Evolutionary conservation across 2,329 filamentous ascomycete genomes (phyloP), one percentile per base, ranked within the genome.

Genomic region (Allantophomopsis lycopodina): DNA sequence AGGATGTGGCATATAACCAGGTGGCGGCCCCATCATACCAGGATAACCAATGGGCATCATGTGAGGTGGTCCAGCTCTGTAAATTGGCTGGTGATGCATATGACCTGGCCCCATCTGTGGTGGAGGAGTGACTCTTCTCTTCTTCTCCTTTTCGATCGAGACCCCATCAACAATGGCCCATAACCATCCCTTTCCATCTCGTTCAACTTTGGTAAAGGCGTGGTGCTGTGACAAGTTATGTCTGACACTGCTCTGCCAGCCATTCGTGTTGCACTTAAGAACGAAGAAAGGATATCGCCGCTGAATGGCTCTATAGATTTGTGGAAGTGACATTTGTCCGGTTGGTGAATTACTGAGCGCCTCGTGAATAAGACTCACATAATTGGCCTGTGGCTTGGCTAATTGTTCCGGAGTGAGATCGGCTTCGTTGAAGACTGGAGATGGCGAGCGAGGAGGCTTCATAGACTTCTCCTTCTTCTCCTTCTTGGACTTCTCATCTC

Each of bases 401-500:
- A 87, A 64, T 58, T 87, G 79, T 51, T 87, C 83, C 30, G 79
- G 75, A 1, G 80, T 84, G 55, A 80, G 68, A 49, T 81, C 53
- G 17, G 48, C 50, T 42, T 67, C 62, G n/a, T 65, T 63, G 54
- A 68, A 68, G 40, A 64, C 61, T 0, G 71, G 72, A 1, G 70
- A 70, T 14, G 69, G 70, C 5, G 69, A 69, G 30, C 66, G 61
- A 42, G 49, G 43, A 32, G 48, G 44, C 36, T 48, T 50, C 2
- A 46, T 40, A 21, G 46, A 42, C 50, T 76, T 76, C 60, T 75
- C 76, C 39, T 73, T 65, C 52, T 75, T 73, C 62, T 74, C 73
- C 39, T 65, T 61, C n/a, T 66, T 50, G 28, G 60, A 46, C 65
- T 65, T 48, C 11, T 36, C 33, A 32, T 34, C 32, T 13, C 16